These are phyloP conservation scores for Leishmania lainsoni DNA, from an alignment of 208 protist species.

Conservation along the genomic window DNA sequence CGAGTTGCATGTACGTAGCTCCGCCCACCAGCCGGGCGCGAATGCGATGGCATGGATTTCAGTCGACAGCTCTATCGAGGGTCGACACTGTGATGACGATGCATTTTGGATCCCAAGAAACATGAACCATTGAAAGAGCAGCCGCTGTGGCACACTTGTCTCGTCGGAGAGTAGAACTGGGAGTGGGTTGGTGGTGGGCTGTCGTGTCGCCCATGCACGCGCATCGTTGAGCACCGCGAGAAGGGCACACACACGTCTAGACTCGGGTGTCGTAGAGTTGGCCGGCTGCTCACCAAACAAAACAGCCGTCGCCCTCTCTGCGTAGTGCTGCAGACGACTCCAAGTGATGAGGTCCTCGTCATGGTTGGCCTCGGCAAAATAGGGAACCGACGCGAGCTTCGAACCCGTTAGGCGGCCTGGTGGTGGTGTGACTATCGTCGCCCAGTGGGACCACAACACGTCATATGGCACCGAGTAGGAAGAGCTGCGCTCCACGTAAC, in stretches of 20 bases:
- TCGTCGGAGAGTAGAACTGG: background rate
- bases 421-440: background rate
- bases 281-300: background rate
- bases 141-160: background rate
- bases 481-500: background rate
- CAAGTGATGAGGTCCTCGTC: background rate
- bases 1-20: background rate
- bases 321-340: background rate
- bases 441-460: background rate
- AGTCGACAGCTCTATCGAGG: background rate
- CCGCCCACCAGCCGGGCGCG: background rate
- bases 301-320: background rate
- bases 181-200: background rate
- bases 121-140: constrained; percentile 6
- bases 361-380: background rate
- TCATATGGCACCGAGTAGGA: background rate
- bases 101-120: background rate
- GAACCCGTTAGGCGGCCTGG: background rate
- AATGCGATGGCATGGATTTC: background rate
- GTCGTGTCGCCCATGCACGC: background rate
- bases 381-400: background rate
- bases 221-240: background rate
- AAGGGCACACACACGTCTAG: background rate
- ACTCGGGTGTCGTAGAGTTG: background rate
- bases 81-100: background rate